Evolutionary conservation across 2,329 filamentous ascomycete species (phyloP), one percentile per base, ranked within the genome.

Genomic region (Ampelomyces quisqualis): DNA sequence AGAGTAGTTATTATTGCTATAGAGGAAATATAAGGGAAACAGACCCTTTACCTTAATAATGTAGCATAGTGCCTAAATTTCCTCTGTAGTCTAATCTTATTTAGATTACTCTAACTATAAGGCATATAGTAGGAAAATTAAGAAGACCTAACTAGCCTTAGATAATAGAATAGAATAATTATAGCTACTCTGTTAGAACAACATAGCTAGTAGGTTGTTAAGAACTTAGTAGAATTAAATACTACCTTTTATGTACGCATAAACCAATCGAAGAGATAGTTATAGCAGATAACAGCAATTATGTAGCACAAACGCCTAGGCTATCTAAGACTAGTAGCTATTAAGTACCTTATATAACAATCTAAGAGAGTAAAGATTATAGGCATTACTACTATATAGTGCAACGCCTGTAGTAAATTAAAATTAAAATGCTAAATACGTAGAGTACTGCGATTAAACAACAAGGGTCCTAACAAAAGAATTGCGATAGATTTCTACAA

Each of bases 401-500:
- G n/a, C n/a, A n/a, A n/a, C n/a, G n/a, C n/a, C n/a, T n/a, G n/a
- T n/a, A n/a, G n/a, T n/a, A n/a, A n/a, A n/a, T n/a, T n/a, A n/a
- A n/a, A n/a, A n/a, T n/a, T n/a, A n/a, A n/a, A n/a, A n/a, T n/a
- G n/a, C n/a, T n/a, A n/a, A n/a, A n/a, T n/a, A n/a, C n/a, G n/a
- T n/a, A n/a, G n/a, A n/a, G n/a, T n/a, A n/a, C n/a, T n/a, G n/a
- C n/a, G n/a, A n/a, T n/a, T n/a, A n/a, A n/a, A n/a, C n/a, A n/a
- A n/a, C n/a, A n/a, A n/a, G n/a, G n/a, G n/a, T n/a, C n/a, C n/a
- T n/a, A n/a, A n/a, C n/a, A n/a, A n/a, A n/a, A n/a, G n/a, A n/a
- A n/a, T n/a, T n/a, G n/a, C n/a, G n/a, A 39, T 44, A n/a, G 26
- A 44, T 26, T 39, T 44, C 20, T 19, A 44, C 20, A 13, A 2